These are phyloP conservation scores for Penicillium steckii DNA, from an alignment of 495 filamentous ascomycete genomes.

Conservation along the genomic window DNA sequence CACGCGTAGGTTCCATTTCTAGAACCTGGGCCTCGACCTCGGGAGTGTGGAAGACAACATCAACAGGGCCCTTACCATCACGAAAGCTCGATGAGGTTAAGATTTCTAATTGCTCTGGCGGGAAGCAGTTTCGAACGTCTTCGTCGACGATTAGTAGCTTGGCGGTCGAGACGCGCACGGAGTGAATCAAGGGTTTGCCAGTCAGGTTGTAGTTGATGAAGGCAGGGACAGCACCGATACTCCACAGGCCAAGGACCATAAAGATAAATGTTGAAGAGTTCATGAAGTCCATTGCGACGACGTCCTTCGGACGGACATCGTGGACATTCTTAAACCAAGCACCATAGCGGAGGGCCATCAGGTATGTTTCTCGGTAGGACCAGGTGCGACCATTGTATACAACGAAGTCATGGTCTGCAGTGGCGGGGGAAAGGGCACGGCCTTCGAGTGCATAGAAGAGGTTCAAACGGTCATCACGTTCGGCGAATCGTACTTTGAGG, in stretches of 20 bases:
- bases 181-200: conserved; percentile 75
- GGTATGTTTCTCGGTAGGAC: conserved; percentile 81
- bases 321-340: conserved; percentile 75
- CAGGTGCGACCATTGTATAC: conserved; percentile 73
- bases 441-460: conserved; percentile 79
- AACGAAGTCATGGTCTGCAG: conserved; percentile 60
- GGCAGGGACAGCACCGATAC: conserved; percentile 84
- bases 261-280: conserved; percentile 84
- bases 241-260: conserved; percentile 83
- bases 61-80: conserved; percentile 50
- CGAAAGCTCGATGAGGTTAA: conserved; percentile 43
- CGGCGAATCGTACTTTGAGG: conserved; percentile 38
- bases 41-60: conserved; percentile 60
- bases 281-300: conserved; percentile 87
- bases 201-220: conserved; percentile 92
- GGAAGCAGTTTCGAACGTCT: conserved; percentile 55
- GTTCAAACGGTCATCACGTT: conserved; percentile 61
- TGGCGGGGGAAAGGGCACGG: conserved; percentile 56
- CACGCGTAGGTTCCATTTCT: conserved; percentile 56
- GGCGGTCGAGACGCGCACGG: conserved; percentile 67
- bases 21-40: conserved; percentile 63
- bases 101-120: conserved; percentile 42
- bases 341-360: conserved; percentile 72
- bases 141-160: conserved; percentile 74
- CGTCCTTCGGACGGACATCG: conserved; percentile 68